Evolutionary conservation across 73 alveolate genomes (phyloP).

Genomic region (Paramecium octaurelia): DNA sequence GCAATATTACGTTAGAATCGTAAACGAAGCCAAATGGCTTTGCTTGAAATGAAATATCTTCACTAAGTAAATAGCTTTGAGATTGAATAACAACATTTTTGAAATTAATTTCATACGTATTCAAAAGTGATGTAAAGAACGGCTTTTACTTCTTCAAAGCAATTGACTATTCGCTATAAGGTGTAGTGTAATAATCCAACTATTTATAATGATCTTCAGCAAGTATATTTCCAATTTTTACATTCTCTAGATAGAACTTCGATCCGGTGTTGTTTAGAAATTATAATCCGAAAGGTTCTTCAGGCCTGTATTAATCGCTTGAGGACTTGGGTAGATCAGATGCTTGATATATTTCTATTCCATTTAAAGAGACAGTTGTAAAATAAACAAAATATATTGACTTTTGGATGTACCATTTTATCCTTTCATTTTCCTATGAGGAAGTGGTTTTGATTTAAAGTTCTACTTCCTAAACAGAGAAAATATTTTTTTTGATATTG

Average conservation of each 20-base stretch:
- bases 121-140: background rate
- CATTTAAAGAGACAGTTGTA: background rate
- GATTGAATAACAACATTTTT: background rate
- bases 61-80: background rate
- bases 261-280: background rate
- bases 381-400: background rate
- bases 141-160: background rate
- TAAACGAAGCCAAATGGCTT: background rate
- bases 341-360: background rate
- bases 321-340: background rate
- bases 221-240: background rate
- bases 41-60: background rate
- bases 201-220: background rate
- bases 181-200: background rate
- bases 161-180: background rate
- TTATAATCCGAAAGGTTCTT: background rate
- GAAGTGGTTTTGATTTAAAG: background rate
- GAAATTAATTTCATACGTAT: background rate
- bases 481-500: background rate
- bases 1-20: background rate
- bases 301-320: background rate
- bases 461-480: background rate
- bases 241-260: background rate
- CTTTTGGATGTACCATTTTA: background rate
- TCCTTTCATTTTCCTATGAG: background rate